Percentiles rank a stretch among this genome's conserved stretches.
phyloP scores from a whole-genome alignment of 805 yeast genomes.

The Hyphopichia homilentoma region DNA sequence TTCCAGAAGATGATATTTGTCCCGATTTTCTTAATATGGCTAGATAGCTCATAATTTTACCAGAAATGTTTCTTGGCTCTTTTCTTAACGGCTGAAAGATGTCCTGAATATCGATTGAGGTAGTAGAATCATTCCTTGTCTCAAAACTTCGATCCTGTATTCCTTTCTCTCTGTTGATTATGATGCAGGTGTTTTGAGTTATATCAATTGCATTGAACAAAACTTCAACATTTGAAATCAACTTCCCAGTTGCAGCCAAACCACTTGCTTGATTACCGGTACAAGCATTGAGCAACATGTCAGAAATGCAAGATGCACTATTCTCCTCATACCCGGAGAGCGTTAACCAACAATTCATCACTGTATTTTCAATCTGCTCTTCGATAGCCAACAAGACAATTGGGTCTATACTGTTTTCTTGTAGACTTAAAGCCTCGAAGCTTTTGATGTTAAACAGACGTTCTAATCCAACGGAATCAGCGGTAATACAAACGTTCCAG shows the following conservation, averaged over 20 bases:
- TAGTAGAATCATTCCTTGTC: slow-evolving; percentile 4
- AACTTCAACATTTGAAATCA: slow-evolving; percentile 71
- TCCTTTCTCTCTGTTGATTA: background rate
- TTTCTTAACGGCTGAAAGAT: slow-evolving; percentile 37
- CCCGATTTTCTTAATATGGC: slow-evolving; percentile 70
- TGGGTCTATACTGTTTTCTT: slow-evolving; percentile 24
- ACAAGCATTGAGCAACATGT: slow-evolving; percentile 84
- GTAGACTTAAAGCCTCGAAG: slow-evolving; percentile 8
- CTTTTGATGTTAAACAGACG: slow-evolving; percentile 10
- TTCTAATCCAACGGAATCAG: slow-evolving; percentile 52
- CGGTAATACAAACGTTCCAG: slow-evolving; percentile 83
- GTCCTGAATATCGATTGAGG: slow-evolving; percentile 2
- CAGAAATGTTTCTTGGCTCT: slow-evolving; percentile 84
- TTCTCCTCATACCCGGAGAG: slow-evolving; percentile 87
- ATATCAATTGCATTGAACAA: slow-evolving; percentile 73
- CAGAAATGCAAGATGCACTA: slow-evolving; percentile 84
- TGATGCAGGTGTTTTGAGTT: slow-evolving; percentile 23
- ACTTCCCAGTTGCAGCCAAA: slow-evolving; percentile 61
- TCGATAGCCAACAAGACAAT: slow-evolving; percentile 55
- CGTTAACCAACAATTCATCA: slow-evolving; percentile 76
- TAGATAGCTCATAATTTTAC: slow-evolving; percentile 85
- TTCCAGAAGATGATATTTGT: slow-evolving; percentile 33
- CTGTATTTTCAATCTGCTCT: slow-evolving; percentile 53
- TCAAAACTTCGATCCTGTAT: slow-evolving; percentile 2
- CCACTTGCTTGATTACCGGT: slow-evolving; percentile 68